Percentiles rank a stretch among this genome's conserved stretches.
These are phyloP conservation scores for Myriangium duriaei DNA, from an alignment of 2,329 filamentous ascomycete genomes.

Conservation along the genomic window DNA sequence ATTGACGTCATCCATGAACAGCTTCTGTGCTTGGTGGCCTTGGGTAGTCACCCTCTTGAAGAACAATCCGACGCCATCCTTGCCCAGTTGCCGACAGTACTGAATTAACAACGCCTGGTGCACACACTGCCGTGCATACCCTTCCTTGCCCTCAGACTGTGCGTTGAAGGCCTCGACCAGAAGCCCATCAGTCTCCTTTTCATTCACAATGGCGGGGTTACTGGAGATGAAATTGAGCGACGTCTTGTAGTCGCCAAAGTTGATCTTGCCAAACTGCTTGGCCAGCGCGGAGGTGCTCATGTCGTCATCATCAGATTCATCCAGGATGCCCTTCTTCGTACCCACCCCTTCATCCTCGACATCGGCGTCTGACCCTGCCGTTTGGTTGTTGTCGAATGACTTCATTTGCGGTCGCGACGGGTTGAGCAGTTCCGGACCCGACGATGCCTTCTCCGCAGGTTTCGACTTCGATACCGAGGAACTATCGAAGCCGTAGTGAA, in stretches of 20 bases:
- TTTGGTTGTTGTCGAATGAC: conserved; percentile 32
- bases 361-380: conserved; percentile 49
- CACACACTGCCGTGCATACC: conserved; percentile 73
- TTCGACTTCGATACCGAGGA: conserved; percentile 58
- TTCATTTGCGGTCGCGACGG: conserved; percentile 35
- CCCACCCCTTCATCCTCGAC: conserved; percentile 39
- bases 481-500: conserved; percentile 82
- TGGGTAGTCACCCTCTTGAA: conserved; percentile 90
- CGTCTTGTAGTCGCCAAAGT: conserved; percentile 57
- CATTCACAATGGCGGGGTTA: conserved; percentile 65
- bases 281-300: conserved; percentile 65
- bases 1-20: conserved; percentile 89
- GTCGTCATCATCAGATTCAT: conserved; percentile 54
- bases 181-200: conserved; percentile 81
- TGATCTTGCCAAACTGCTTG: conserved; percentile 72
- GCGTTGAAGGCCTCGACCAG: conserved; percentile 86
- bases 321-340: conserved; percentile 30
- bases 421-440: conserved; percentile 48
- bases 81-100: conserved; percentile 83
- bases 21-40: conserved; percentile 76
- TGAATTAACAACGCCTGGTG: conserved; percentile 88
- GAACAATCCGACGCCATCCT: conserved; percentile 80
- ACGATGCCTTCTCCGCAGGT: conserved; percentile 12
- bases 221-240: conserved; percentile 65
- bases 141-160: conserved; percentile 59